A percentile compares a stretch with the other conserved stretches of the same genome.
phyloP scores from a whole-genome alignment of 1,284 basidiomycete species.

The Thelephora terrestris region DNA sequence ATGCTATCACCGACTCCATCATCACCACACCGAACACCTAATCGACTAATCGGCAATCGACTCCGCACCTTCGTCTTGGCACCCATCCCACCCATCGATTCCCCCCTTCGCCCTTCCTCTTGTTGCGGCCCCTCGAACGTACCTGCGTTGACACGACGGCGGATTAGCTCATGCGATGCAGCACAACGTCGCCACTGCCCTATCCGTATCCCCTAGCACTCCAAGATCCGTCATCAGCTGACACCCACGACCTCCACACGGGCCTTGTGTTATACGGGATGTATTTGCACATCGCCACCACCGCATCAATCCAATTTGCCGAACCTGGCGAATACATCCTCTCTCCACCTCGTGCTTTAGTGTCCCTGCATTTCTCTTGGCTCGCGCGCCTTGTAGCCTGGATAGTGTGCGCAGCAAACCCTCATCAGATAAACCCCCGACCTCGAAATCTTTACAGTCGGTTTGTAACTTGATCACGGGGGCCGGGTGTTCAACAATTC shows the following conservation, averaged over 20 bases:
- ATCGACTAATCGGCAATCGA: slow-evolving; percentile 45
- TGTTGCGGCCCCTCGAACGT: slow-evolving; percentile 64
- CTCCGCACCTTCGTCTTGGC: slow-evolving; percentile 48
- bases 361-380: slow-evolving; percentile 37
- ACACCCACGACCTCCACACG: slow-evolving; percentile 56
- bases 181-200: slow-evolving; percentile 48
- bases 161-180: slow-evolving; percentile 68
- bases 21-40: slow-evolving; percentile 37
- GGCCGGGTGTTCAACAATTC: slow-evolving; percentile 40
- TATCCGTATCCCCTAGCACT: slow-evolving; percentile 36
- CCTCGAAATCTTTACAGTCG: slow-evolving; percentile 92
- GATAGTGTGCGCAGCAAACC: slow-evolving; percentile 79
- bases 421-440: slow-evolving; percentile 78
- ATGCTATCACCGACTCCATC: slow-evolving; percentile 44
- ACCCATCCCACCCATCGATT: slow-evolving; percentile 29
- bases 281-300: slow-evolving; percentile 54
- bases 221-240: slow-evolving; percentile 38
- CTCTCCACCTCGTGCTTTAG: slow-evolving; percentile 27
- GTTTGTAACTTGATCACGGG: slow-evolving; percentile 69
- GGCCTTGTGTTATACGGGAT: slow-evolving; percentile 72
- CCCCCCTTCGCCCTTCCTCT: slow-evolving; percentile 34
- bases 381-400: slow-evolving; percentile 53
- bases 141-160: slow-evolving; percentile 40
- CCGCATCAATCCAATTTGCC: slow-evolving; percentile 45
- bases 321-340: slow-evolving; percentile 35